Evolutionary conservation across 2,329 filamentous ascomycete species (phyloP).

Genomic region (Aspergillus texensis): DNA sequence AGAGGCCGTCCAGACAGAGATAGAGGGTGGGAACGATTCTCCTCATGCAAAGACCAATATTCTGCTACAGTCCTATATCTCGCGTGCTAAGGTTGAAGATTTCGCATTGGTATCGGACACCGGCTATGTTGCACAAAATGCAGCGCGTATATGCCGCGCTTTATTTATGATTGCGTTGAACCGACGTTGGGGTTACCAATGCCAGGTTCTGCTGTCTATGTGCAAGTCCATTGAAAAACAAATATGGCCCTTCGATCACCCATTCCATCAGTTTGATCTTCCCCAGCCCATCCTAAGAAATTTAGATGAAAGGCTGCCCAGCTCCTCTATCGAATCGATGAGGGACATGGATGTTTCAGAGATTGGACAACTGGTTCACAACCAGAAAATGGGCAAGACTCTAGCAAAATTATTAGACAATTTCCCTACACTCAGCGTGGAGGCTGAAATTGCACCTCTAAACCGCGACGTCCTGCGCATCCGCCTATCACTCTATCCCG

Average conservation of each 20-base stretch:
- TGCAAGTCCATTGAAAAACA: conserved; percentile 97
- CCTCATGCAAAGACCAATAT: conserved; percentile 95
- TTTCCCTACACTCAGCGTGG: conserved; percentile 88
- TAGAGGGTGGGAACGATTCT: conserved; percentile 67
- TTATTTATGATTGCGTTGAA: conserved; percentile 98
- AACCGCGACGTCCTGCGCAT: conserved; percentile 95
- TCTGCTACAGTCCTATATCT: conserved; percentile 90
- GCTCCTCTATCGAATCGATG: conserved; percentile 76
- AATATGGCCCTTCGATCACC: conserved; percentile 93
- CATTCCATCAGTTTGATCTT: conserved; percentile 91
- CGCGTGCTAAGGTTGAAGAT: conserved; percentile 81
- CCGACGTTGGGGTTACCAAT: conserved; percentile 93
- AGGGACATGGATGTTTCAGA: conserved; percentile 92
- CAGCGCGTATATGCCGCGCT: conserved; percentile 88
- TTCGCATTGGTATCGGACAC: conserved; percentile 91
- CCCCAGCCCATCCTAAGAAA: conserved; percentile 81
- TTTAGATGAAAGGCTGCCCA: conserved; percentile 75
- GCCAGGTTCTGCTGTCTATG: conserved; percentile 83
- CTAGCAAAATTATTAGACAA: conserved; percentile 81
- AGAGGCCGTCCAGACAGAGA: conserved; percentile 73
- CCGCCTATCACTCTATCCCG: conserved; percentile 79
- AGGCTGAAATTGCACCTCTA: conserved; percentile 91
- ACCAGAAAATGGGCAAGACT: conserved; percentile 80
- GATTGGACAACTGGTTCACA: conserved; percentile 88
- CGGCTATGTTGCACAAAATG: conserved; percentile 93